phyloP scores from a whole-genome alignment of 257 asterid species.

The Solanum commersonii region DNA sequence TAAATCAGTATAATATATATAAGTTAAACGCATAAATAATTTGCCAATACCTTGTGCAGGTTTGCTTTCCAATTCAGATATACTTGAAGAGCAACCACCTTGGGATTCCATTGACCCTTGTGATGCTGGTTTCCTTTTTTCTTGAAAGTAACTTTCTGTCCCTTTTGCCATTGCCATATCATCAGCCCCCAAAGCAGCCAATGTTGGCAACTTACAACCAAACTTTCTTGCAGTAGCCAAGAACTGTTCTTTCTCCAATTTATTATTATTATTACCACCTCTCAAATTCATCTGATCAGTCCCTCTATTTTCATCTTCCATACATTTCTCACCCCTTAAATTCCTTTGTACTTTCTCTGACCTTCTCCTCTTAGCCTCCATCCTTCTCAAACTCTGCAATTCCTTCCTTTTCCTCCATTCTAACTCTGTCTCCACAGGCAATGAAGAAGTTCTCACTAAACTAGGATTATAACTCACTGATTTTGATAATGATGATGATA shows the following conservation, averaged over 20 bases:
- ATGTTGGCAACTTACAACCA: conserved; percentile 18
- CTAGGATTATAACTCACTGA: conserved; percentile 13
- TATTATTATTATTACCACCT: conserved; percentile 4
- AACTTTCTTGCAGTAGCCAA: conserved; percentile 30
- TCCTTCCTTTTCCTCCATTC: conserved; percentile 94
- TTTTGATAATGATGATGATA: conserved; percentile 14
- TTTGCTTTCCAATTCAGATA: conserved; percentile 54
- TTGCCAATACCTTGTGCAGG: conserved; percentile 41
- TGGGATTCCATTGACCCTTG: conserved; percentile 66
- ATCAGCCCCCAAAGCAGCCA: conserved; percentile 30
- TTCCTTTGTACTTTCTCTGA: conserved; percentile 67
- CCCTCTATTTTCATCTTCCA: conserved; percentile 52
- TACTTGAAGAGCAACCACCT: conserved; percentile 54
- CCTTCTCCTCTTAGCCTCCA: conserved; percentile 91
- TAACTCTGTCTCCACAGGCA: conserved; percentile 78
- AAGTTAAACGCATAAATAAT: not conserved
- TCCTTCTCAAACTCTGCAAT: conserved; percentile 69
- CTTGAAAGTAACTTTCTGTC: conserved; percentile 22
- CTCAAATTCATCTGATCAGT: conserved; percentile 42
- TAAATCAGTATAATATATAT: not conserved
- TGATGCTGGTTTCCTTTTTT: conserved; percentile 15
- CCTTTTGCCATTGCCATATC: conserved; percentile 40
- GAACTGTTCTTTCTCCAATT: conserved; percentile 45
- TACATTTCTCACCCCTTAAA: conserved; percentile 22
- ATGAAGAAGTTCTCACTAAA: conserved; percentile 65